Conservation (phyloP, 2,329 filamentous ascomycete species). For the Pyrenophora graminea region DNA sequence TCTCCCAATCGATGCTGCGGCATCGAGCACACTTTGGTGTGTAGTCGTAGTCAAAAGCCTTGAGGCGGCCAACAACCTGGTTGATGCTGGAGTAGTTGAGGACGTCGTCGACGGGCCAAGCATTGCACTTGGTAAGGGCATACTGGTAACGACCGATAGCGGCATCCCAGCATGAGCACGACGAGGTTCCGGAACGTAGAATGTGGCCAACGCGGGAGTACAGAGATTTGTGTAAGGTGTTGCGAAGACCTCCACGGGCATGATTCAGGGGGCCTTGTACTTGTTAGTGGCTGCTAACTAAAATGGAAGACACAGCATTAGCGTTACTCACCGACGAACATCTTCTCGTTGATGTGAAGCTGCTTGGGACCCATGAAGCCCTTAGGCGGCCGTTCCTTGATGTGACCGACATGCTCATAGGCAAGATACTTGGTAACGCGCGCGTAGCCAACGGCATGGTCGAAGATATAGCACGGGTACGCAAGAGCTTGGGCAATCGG, state of each 20-base stretch:
- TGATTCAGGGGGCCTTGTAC: conserved; percentile 26
- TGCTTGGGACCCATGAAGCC: conserved; percentile 20
- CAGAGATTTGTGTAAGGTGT: conserved; percentile 14
- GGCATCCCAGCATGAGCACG: conserved; percentile 19
- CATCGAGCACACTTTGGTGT: conserved; percentile 15
- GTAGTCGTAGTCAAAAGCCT: conserved; percentile 16
- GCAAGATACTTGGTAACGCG: conserved; percentile 36
- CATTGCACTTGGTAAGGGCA: conserved; percentile 17
- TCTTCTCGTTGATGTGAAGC: conserved; percentile 15
- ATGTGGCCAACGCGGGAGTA: conserved; percentile 19
- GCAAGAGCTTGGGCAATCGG: conserved; percentile 19
- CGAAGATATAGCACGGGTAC: conserved; percentile 37
- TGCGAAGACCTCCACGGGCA: conserved; percentile 24
- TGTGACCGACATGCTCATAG: conserved; percentile 34
- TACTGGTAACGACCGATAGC: conserved; percentile 21
- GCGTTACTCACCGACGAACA: conserved; percentile 25
- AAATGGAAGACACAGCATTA: not conserved
- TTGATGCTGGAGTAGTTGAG: conserved; percentile 13
- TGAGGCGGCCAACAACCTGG: conserved; percentile 17
- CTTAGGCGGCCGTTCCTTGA: conserved; percentile 32
- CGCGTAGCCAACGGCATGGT: conserved; percentile 34
- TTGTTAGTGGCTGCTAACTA: not conserved
- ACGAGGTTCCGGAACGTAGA: conserved; percentile 7
- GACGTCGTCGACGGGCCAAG: conserved; percentile 24
- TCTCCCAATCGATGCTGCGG: conserved; percentile 14